Evolutionary conservation across 78 protist genomes (phyloP).

Genomic region (Blattamonas nauphoetae): DNA sequence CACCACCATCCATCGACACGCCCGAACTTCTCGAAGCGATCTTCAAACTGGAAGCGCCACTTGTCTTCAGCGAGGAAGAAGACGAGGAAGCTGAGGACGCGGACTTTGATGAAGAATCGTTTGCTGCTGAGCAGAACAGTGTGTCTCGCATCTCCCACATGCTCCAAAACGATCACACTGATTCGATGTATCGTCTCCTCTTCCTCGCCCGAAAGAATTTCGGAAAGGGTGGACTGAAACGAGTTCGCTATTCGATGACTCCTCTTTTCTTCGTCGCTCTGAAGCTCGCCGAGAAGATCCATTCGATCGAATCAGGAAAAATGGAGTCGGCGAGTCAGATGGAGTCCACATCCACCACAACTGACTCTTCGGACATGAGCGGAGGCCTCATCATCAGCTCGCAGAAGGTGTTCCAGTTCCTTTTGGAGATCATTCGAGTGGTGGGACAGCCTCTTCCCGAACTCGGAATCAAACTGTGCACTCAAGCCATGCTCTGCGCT

Average conservation of each 20-base stretch:
- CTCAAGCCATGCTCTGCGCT: constrained; percentile 69
- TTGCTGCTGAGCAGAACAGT: constrained; percentile 63
- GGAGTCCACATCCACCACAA: background rate
- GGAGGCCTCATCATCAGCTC: background rate
- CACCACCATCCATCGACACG: constrained; percentile 4
- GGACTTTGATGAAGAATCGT: constrained; percentile 56
- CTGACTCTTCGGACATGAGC: background rate
- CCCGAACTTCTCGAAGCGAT: background rate
- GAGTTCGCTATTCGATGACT: constrained; percentile 45
- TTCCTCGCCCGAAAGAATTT: constrained; percentile 45
- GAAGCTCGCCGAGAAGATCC: background rate
- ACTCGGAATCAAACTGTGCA: constrained; percentile 55
- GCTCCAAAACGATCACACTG: constrained; percentile 15
- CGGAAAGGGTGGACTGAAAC: constrained; percentile 60
- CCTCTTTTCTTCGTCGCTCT: constrained; percentile 17
- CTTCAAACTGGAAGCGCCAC: constrained; percentile 40
- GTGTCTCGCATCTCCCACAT: constrained; percentile 60
- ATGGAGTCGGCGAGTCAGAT: background rate
- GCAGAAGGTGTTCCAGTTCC: constrained; percentile 45
- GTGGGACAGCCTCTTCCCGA: constrained; percentile 33
- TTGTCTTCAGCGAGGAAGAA: constrained; percentile 45
- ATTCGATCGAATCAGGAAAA: background rate
- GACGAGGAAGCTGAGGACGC: constrained; percentile 32
- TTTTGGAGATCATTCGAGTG: constrained; percentile 42
- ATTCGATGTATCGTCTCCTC: constrained; percentile 24